Conservation (phyloP, 106 monocot species). For the Allium sativum region DNA sequence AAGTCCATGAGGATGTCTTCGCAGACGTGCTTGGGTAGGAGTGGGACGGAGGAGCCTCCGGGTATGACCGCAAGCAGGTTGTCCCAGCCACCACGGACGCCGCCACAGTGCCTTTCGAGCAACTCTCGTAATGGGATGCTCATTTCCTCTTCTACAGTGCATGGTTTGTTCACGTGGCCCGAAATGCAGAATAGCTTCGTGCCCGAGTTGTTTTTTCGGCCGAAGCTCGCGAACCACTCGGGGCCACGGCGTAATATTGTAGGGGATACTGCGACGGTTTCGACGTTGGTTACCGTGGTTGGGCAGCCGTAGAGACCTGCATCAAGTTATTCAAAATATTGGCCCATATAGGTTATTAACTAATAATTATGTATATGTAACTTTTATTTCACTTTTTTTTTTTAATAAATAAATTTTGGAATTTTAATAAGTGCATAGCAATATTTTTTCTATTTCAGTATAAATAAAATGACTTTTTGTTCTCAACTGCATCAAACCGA, state of each 20-base stretch:
- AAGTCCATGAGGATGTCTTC: conserved; percentile 74
- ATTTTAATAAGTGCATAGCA: too few relatives aligned
- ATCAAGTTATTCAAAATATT: too few relatives aligned
- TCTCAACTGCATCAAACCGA: too few relatives aligned
- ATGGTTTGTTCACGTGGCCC: conserved; percentile 71
- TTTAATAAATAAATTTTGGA: too few relatives aligned
- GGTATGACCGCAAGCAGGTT: conserved; percentile 65
- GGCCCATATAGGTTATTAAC: too few relatives aligned
- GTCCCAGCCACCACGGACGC: conserved; percentile 67
- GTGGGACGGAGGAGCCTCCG: conserved; percentile 60
- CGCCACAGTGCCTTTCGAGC: conserved; percentile 40
- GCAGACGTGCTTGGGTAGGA: conserved; percentile 52
- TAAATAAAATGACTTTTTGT: too few relatives aligned
- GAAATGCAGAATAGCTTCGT: conserved; percentile 66
- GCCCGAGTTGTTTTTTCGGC: conserved; percentile 64
- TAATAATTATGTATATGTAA: too few relatives aligned
- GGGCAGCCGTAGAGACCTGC: conserved; percentile 62
- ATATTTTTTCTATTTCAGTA: too few relatives aligned
- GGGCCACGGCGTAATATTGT: conserved; percentile 65
- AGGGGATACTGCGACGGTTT: conserved; percentile 72
- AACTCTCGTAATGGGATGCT: conserved; percentile 69
- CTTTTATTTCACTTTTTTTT: too few relatives aligned
- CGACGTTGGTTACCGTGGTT: conserved; percentile 64
- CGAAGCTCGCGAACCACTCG: conserved; percentile 79
- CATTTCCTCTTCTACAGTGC: conserved; percentile 85